A percentile compares a stretch with the other conserved stretches of the same genome.
Evolutionary conservation across 495 filamentous ascomycete genomes (phyloP).

Genomic region (Lasiosphaeria miniovina): DNA sequence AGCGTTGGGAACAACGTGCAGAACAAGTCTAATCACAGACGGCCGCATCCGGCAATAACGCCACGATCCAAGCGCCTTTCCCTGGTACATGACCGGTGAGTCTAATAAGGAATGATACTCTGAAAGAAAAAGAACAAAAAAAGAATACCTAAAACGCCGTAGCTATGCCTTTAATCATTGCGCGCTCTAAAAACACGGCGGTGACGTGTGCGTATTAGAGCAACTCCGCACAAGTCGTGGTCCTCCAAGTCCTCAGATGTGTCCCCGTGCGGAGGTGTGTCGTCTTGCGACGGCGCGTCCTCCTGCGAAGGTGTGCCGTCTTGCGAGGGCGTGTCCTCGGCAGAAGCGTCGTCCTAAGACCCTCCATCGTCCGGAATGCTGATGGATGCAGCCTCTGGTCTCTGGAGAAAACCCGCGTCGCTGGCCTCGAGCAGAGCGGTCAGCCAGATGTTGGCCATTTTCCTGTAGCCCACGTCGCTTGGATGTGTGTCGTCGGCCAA

Average conservation of each 20-base stretch:
- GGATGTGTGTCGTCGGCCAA: conserved; percentile 51
- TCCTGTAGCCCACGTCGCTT: conserved; percentile 46
- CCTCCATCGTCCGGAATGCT: conserved; percentile 24
- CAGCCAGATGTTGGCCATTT: conserved; percentile 55
- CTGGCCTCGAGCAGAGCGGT: conserved; percentile 35
- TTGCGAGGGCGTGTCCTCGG: background rate
- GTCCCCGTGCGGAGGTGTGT: too few relatives aligned
- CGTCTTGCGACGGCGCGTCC: background rate
- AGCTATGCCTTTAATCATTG: background rate
- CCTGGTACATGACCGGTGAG: background rate
- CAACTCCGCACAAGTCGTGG: too few relatives aligned
- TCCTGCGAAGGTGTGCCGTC: background rate
- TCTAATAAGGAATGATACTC: too few relatives aligned
- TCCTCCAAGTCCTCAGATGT: too few relatives aligned
- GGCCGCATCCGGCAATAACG: too few relatives aligned
- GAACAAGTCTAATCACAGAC: too few relatives aligned
- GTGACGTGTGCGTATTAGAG: background rate
- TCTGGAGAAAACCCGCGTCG: conserved; percentile 23
- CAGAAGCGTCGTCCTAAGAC: background rate
- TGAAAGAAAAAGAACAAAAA: background rate
- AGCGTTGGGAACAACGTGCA: too few relatives aligned
- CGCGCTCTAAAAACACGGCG: background rate
- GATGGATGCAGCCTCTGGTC: conserved; percentile 17
- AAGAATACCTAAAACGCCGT: background rate
- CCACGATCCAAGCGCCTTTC: background rate